phyloP scores from a whole-genome alignment of 495 filamentous ascomycete species.

The Corynascus novoguineensis region DNA sequence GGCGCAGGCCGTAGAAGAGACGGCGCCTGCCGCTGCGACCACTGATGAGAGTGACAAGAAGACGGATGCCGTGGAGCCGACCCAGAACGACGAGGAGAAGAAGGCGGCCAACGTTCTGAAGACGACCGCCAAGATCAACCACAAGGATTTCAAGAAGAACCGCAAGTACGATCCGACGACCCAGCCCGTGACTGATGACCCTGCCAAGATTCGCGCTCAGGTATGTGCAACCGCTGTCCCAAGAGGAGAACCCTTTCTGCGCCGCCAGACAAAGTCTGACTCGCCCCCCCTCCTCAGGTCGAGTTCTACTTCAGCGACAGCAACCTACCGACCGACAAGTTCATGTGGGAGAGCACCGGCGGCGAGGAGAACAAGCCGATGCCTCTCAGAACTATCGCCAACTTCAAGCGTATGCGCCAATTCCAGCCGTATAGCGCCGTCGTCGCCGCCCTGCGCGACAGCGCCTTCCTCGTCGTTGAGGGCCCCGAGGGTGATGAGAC shows the following conservation, averaged over 20 bases:
- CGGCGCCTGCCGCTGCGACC: constrained; percentile 15
- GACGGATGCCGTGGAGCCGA: constrained; percentile 14
- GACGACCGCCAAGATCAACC: constrained; percentile 20
- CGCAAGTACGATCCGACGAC: constrained; percentile 60
- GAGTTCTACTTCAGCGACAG: constrained; percentile 97
- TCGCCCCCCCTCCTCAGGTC: constrained; percentile 51
- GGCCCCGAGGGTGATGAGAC: constrained; percentile 56
- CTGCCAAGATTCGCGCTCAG: constrained; percentile 53
- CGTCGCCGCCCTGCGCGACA: constrained; percentile 72
- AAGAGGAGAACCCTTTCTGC: constrained; percentile 7
- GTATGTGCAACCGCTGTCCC: constrained; percentile 4
- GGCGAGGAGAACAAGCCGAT: constrained; percentile 76
- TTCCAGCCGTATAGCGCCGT: constrained; percentile 81
- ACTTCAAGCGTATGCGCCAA: constrained; percentile 88
- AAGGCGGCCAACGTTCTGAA: constrained; percentile 16
- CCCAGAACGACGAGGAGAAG: constrained; percentile 20
- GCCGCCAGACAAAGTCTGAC: background rate
- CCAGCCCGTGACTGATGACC: constrained; percentile 62
- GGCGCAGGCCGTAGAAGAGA: constrained; percentile 16
- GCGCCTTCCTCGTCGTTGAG: constrained; percentile 57
- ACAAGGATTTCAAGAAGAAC: constrained; percentile 34
- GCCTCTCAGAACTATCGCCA: constrained; percentile 64
- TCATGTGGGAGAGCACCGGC: constrained; percentile 68
- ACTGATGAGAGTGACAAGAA: constrained; percentile 16
- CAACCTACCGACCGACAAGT: constrained; percentile 83